Percentiles rank a stretch among this genome's conserved stretches.
Evolutionary conservation across 345 rosid species (phyloP).

Genomic region (Linum trigynum): DNA sequence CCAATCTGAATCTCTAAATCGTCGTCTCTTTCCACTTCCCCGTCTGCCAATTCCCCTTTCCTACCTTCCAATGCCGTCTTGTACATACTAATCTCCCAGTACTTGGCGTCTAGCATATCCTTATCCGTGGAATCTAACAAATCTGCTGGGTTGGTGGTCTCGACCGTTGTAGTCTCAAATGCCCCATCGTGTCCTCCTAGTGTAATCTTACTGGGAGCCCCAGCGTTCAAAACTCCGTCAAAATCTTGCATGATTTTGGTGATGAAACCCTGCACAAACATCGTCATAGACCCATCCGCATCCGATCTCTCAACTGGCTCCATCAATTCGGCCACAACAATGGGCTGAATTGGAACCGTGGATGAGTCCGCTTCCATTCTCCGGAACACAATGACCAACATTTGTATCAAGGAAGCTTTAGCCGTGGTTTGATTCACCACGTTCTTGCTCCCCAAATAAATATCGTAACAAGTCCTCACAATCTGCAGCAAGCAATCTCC

Average conservation of each 20-base stretch:
- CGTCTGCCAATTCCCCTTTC: constrained; percentile 92
- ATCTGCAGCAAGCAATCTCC: constrained; percentile 85
- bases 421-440: constrained; percentile 90
- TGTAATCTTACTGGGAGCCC: constrained; percentile 40
- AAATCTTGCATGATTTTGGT: constrained; percentile 72
- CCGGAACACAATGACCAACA: constrained; percentile 92
- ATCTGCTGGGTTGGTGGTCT: constrained; percentile 59
- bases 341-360: constrained; percentile 88
- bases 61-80: constrained; percentile 97
- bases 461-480: constrained; percentile 90
- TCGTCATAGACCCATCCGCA: constrained; percentile 59
- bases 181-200: constrained; percentile 57
- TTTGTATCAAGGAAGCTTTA: constrained; percentile 89
- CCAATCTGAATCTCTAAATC: constrained; percentile 98
- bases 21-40: constrained; percentile 82
- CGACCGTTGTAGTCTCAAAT: constrained; percentile 58
- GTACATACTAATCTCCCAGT: constrained; percentile 99
- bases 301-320: constrained; percentile 78
- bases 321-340: constrained; percentile 98
- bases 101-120: constrained; percentile 98
- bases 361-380: constrained; percentile 99
- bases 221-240: constrained; percentile 57
- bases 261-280: constrained; percentile 82
- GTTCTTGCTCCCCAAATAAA: constrained; percentile 84
- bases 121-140: constrained; percentile 71